These are phyloP conservation scores for Phytophthora cryptogea DNA, from an alignment of 352 stramenopile species.

Conservation along the genomic window DNA sequence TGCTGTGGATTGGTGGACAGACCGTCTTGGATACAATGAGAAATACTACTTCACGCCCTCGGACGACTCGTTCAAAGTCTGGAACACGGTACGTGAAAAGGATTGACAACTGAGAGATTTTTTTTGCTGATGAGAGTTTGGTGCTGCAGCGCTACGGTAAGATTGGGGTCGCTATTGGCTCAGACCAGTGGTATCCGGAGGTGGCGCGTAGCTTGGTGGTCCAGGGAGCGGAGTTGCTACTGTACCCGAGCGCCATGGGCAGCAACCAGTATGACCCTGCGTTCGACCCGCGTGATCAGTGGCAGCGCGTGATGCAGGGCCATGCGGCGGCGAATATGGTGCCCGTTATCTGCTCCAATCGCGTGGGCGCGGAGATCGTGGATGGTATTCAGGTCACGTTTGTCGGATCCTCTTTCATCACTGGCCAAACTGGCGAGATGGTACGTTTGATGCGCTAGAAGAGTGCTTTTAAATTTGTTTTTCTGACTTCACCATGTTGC, in stretches of 20 bases:
- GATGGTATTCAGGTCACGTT: conserved; percentile 90
- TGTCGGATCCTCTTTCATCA: conserved; percentile 93
- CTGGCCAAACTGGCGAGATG: conserved; percentile 90
- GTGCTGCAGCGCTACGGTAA: conserved; percentile 75
- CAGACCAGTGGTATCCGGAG: conserved; percentile 94
- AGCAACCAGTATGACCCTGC: conserved; percentile 89
- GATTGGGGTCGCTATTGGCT: conserved; percentile 90
- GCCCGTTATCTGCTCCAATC: conserved; percentile 91
- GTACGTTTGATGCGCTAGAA: conserved; percentile 30
- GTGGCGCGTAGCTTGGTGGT: conserved; percentile 87
- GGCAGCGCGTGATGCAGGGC: conserved; percentile 92
- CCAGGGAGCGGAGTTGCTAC: conserved; percentile 87
- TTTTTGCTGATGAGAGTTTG: neutral
- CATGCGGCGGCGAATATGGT: conserved; percentile 91
- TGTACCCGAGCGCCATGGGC: conserved; percentile 84
- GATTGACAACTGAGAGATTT: neutral
- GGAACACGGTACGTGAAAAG: conserved; percentile 67
- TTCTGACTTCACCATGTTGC: conserved; percentile 5
- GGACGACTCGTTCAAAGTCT: conserved; percentile 90
- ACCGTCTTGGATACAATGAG: conserved; percentile 91
- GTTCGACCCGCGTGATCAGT: conserved; percentile 89
- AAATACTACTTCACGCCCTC: conserved; percentile 94
- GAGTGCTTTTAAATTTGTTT: neutral
- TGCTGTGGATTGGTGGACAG: conserved; percentile 25
- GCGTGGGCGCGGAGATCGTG: conserved; percentile 82